phyloP scores from a whole-genome alignment of 2,329 filamentous ascomycete species.

The Colletotrichum musae region DNA sequence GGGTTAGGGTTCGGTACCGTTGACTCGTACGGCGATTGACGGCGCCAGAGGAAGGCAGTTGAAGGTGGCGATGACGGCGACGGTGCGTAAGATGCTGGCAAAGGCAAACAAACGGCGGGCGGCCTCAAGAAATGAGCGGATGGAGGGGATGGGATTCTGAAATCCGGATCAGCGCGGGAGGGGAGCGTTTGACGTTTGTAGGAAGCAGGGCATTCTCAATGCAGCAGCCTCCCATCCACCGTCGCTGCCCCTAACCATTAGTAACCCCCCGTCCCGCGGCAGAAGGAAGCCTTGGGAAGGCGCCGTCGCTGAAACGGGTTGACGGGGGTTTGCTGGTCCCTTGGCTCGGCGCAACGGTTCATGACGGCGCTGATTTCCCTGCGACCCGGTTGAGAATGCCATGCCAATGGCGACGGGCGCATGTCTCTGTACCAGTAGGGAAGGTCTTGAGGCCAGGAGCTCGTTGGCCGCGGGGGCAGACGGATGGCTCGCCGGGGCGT shows the following conservation, averaged over 20 bases:
- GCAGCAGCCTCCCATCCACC: conserved; percentile 2
- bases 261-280: conserved; percentile 13
- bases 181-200: conserved; percentile 33
- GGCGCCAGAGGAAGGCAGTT: background rate
- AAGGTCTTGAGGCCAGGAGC: conserved; percentile 11
- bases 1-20: conserved; percentile 3
- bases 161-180: conserved; percentile 15
- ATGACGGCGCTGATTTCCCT: conserved; percentile 1
- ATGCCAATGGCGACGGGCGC: conserved; percentile 10
- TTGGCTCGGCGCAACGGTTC: conserved; percentile 24
- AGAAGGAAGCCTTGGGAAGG: conserved; percentile 9
- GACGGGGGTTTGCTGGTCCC: conserved; percentile 9
- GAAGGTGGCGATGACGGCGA: background rate
- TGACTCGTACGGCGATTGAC: conserved; percentile 16
- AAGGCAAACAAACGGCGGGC: background rate
- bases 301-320: conserved; percentile 18
- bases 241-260: background rate
- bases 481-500: conserved; percentile 15
- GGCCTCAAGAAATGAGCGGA: background rate
- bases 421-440: conserved; percentile 7
- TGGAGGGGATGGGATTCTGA: background rate
- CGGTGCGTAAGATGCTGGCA: background rate
- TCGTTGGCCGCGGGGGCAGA: conserved; percentile 12
- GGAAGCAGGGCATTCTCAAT: conserved; percentile 25
- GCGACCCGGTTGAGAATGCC: conserved; percentile 1